Evolutionary conservation across 805 yeast species (phyloP).

Genomic region (Myxozyma kluyveri): DNA sequence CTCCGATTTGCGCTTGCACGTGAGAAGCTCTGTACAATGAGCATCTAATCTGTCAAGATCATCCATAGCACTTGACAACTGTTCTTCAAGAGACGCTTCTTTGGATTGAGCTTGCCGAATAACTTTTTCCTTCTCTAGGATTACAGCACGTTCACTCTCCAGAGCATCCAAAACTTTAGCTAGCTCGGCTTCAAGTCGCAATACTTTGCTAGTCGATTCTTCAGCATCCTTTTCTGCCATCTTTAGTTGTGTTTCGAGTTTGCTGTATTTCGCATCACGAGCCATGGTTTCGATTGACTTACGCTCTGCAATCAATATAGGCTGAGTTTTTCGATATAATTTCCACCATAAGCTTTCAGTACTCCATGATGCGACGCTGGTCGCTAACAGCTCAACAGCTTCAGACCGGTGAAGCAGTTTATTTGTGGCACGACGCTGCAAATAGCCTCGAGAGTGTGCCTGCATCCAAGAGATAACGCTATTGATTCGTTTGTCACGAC

Average conservation of each 20-base stretch:
- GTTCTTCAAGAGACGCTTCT: conserved; percentile 40
- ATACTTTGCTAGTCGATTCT: conserved; percentile 31
- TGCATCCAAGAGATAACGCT: conserved; percentile 60
- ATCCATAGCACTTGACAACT: conserved; percentile 34
- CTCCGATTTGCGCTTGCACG: conserved; percentile 38
- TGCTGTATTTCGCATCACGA: conserved; percentile 33
- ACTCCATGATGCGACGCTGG: conserved; percentile 51
- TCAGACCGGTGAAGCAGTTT: conserved; percentile 56
- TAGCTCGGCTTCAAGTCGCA: conserved; percentile 34
- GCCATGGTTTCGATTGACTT: conserved; percentile 46
- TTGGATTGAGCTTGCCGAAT: conserved; percentile 46
- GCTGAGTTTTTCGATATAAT: conserved; percentile 67
- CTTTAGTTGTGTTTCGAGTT: conserved; percentile 36
- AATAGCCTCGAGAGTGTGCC: conserved; percentile 61
- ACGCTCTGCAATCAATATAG: conserved; percentile 63
- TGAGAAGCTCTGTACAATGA: conserved; percentile 37
- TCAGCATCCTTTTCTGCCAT: conserved; percentile 37
- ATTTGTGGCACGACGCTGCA: conserved; percentile 50
- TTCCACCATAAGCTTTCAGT: conserved; percentile 74
- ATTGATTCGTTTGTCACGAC: conserved; percentile 64
- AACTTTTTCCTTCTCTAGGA: conserved; percentile 49
- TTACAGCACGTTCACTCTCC: conserved; percentile 43
- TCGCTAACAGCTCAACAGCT: conserved; percentile 67
- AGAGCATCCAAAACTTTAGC: conserved; percentile 38
- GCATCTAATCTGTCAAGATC: conserved; percentile 38